A percentile compares a stretch with the other conserved stretches of the same genome.
These are phyloP conservation scores for Coffea canephora DNA, from an alignment of 257 asterid genomes.

Conservation along the genomic window DNA sequence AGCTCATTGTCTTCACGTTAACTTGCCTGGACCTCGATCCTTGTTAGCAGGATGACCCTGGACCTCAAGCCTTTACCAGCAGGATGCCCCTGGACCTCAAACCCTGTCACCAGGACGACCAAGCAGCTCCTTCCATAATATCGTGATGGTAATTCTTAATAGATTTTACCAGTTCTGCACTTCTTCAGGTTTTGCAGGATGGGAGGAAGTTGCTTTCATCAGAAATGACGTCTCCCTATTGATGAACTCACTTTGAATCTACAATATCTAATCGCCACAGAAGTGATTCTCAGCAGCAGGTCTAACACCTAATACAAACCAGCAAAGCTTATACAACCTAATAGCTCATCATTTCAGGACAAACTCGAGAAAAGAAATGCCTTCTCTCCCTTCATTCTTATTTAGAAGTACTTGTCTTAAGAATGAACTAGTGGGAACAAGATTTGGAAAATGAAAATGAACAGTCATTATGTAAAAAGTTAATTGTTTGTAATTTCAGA, in stretches of 20 bases:
- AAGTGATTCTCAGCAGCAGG: not conserved
- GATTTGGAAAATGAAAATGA: not conserved
- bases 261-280: not conserved
- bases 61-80: not conserved
- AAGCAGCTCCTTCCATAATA: not conserved
- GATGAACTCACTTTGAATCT: constrained; percentile 10
- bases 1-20: not conserved
- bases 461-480: no score
- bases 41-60: not conserved
- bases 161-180: not conserved
- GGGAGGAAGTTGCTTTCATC: constrained; percentile 1
- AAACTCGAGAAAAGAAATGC: not conserved
- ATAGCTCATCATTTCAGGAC: not conserved
- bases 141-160: not conserved
- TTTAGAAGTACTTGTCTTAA: not conserved
- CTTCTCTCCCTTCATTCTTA: not conserved
- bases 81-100: no score
- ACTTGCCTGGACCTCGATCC: not conserved
- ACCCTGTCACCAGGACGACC: not conserved
- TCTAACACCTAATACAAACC: not conserved
- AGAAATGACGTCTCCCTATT: not conserved
- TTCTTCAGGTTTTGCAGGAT: constrained; percentile 6
- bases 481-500: not conserved
- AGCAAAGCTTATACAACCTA: not conserved
- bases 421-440: not conserved